Evolutionary conservation across 2,329 filamentous ascomycete species (phyloP).

Genomic region (Paraconiothyrium brasiliense): DNA sequence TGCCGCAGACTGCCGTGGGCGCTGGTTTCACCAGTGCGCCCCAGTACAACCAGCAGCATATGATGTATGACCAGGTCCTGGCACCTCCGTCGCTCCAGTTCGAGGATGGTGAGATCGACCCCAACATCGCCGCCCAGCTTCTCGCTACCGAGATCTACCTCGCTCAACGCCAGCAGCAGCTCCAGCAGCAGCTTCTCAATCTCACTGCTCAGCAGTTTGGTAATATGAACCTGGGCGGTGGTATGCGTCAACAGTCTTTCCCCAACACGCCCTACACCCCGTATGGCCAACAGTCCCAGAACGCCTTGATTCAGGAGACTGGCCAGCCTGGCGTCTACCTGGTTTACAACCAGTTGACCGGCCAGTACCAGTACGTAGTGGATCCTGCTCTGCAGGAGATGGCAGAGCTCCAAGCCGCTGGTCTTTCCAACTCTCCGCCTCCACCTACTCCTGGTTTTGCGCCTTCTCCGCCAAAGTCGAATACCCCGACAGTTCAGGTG

Average conservation of each 20-base stretch:
- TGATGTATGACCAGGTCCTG: constrained; percentile 83
- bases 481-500: constrained; percentile 74
- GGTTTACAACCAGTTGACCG: constrained; percentile 86
- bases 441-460: constrained; percentile 54
- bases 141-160: constrained; percentile 92
- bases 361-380: constrained; percentile 82
- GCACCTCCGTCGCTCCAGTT: constrained; percentile 84
- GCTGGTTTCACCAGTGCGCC: constrained; percentile 60
- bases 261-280: constrained; percentile 62
- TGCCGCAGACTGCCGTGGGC: constrained; percentile 69
- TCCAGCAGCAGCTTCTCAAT: constrained; percentile 89
- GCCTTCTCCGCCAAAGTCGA: constrained; percentile 48
- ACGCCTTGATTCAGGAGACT: constrained; percentile 70
- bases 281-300: constrained; percentile 73
- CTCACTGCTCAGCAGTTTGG: constrained; percentile 68
- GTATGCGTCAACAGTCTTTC: constrained; percentile 58
- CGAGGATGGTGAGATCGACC: constrained; percentile 78
- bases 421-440: constrained; percentile 58
- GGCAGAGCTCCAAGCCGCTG: constrained; percentile 23
- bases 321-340: constrained; percentile 80
- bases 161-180: constrained; percentile 90
- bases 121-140: constrained; percentile 85
- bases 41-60: constrained; percentile 59
- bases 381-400: constrained; percentile 67
- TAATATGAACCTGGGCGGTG: constrained; percentile 71